phyloP scores from a whole-genome alignment of 2,329 filamentous ascomycete genomes.

The Penicillium vulpinum region DNA sequence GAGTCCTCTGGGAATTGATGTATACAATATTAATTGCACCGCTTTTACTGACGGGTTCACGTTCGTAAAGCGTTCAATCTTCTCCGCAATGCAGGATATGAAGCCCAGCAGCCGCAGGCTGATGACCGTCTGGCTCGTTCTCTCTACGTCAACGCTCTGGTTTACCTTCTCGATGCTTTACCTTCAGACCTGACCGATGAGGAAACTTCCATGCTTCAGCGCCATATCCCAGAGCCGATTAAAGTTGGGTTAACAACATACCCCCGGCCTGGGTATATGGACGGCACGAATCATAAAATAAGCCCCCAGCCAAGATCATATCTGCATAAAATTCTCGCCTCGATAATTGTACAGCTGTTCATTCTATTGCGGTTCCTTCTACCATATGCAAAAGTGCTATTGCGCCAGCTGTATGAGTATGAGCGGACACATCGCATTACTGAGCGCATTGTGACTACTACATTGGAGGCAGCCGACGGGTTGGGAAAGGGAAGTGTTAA shows the following conservation, averaged over 20 bases:
- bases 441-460: slow-evolving; percentile 55
- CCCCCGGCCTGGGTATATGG: neutral
- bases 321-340: slow-evolving; percentile 60
- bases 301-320: slow-evolving; percentile 43
- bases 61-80: slow-evolving; percentile 34
- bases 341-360: slow-evolving; percentile 59
- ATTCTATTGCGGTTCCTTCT: slow-evolving; percentile 61
- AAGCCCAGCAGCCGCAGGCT: slow-evolving; percentile 34
- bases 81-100: slow-evolving; percentile 37
- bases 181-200: slow-evolving; percentile 33
- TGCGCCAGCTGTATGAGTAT: slow-evolving; percentile 58
- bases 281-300: neutral
- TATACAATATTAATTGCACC: neutral
- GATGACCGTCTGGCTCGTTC: slow-evolving; percentile 36
- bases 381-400: slow-evolving; percentile 59
- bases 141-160: slow-evolving; percentile 39
- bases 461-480: slow-evolving; percentile 55
- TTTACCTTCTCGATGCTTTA: slow-evolving; percentile 40
- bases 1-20: neutral
- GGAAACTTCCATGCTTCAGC: slow-evolving; percentile 31
- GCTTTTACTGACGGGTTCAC: slow-evolving; percentile 1
- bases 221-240: slow-evolving; percentile 27
- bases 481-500: slow-evolving; percentile 55
- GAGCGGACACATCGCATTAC: slow-evolving; percentile 68
- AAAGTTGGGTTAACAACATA: slow-evolving; percentile 16